Base-by-base conservation (phyloP, 148 eudicot genomes). In the Chenopodium formosanum region DNA sequence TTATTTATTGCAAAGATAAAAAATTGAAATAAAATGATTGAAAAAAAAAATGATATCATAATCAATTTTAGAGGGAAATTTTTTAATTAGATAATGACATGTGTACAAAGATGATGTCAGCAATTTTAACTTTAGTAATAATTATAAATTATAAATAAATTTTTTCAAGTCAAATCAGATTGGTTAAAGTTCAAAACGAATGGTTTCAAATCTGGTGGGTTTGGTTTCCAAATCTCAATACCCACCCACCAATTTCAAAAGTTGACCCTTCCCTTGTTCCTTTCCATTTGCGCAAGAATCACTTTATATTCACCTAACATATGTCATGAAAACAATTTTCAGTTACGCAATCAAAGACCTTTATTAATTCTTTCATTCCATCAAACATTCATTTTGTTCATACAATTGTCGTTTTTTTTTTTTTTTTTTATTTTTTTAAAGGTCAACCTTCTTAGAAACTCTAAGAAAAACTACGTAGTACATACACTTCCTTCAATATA, bases 401-500 rank as follows among this genome's bases (percentile, higher is more conserved):
- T 13, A 37, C 40, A n/a, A 11, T 32, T 69, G 22, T 48, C 66
- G 73, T 69, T 13, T 1, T 63, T 70, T 23, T 70, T 25, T 0
- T 1, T 46, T 70, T 1, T 62, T 53, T 56, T 70, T 27, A 70
- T 70, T 1, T 62, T 53, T 56, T 70, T 27, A 70, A 27, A 27
- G 27, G 81, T 79, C 68, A 58, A 70, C 74, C 73, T 69, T 69
- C 81, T 79, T 16, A 44, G 37, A 40, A 77, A 77, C 71, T 48
- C 22, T 19, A 19, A 29, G 40, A 29, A 3, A 29, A 29, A 68
- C 14, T 63, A 62, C 27, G 27, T 27, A 27, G 27, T 27, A 27
- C 44, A 3, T 20, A 62, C 11, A 19, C 56, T 46, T n/a, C 75
- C 13, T 72, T 72, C 4, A 17, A 34, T 70, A 37, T 37, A 14